Conservation (phyloP, 2,329 filamentous ascomycete genomes). For the Rhytidhysteron rufulum region DNA sequence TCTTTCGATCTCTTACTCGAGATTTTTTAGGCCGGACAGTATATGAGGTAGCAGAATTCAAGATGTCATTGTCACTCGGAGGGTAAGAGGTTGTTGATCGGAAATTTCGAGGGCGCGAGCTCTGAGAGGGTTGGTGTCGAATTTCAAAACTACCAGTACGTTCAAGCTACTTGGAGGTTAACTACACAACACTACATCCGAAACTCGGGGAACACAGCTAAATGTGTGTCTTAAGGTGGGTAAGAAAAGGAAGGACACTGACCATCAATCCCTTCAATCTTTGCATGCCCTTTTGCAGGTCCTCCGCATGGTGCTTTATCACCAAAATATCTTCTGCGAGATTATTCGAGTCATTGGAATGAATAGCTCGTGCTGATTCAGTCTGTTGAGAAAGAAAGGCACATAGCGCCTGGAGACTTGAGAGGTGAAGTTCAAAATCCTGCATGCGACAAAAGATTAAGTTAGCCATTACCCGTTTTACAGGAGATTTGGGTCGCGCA, state of each 20-base stretch:
- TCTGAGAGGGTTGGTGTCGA: background rate
- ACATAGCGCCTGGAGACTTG: background rate
- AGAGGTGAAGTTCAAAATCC: background rate
- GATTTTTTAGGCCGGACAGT: too few species aligned
- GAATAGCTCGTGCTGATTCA: background rate
- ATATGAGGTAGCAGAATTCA: too few species aligned
- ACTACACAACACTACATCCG: background rate
- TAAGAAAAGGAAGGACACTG: background rate
- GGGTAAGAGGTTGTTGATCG: background rate
- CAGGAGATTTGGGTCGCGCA: background rate
- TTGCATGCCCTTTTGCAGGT: background rate
- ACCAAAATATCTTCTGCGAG: background rate
- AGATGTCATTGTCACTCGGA: too few species aligned
- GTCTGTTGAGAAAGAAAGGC: background rate
- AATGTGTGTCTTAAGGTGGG: too few species aligned
- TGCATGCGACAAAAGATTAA: background rate
- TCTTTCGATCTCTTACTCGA: too few species aligned
- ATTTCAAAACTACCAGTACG: background rate
- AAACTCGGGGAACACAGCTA: too few species aligned
- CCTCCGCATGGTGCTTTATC: background rate
- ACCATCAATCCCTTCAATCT: background rate
- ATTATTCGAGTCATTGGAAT: background rate
- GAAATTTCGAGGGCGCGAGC: background rate
- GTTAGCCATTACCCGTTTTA: too few species aligned
- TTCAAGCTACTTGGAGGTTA: background rate